Percentiles rank a stretch among this genome's conserved stretches.
phyloP scores from a whole-genome alignment of 495 filamentous ascomycete genomes.

The Penicillium steckii region DNA sequence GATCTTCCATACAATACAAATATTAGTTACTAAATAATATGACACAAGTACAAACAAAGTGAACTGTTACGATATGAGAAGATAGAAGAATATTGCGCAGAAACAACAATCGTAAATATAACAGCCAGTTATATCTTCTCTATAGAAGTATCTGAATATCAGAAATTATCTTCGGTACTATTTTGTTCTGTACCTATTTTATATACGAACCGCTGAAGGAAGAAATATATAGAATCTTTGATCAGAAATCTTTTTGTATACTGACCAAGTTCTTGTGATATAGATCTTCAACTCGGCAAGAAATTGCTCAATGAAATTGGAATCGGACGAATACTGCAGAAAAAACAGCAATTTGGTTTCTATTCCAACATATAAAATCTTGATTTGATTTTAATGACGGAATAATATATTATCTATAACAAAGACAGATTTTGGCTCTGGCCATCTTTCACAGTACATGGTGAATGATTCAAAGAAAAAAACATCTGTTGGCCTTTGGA shows the following conservation, averaged over 20 bases:
- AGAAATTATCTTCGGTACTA: not conserved
- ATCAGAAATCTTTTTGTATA: not conserved
- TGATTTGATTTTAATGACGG: not conserved
- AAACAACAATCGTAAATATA: too few species aligned
- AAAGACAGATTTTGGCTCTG: not conserved
- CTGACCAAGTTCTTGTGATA: not conserved
- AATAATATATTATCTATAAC: not conserved
- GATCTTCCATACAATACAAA: too few species aligned
- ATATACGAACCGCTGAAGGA: not conserved
- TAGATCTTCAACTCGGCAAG: not conserved
- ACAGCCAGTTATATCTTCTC: too few species aligned
- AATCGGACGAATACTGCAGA: not conserved
- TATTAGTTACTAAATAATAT: too few species aligned
- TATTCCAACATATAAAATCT: not conserved
- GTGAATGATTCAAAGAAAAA: not conserved
- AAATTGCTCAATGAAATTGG: not conserved
- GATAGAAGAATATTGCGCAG: too few species aligned
- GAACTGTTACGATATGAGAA: too few species aligned
- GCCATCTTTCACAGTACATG: not conserved
- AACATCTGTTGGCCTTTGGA: not conserved
- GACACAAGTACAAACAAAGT: too few species aligned
- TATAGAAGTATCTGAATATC: too few species aligned
- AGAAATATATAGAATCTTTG: not conserved
- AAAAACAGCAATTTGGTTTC: not conserved
- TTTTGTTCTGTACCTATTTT: not conserved